A percentile compares a stretch with the other conserved stretches of the same genome.
phyloP scores from a whole-genome alignment of 129 eudicot genomes.

The carrot (Daucus carota) region DNA sequence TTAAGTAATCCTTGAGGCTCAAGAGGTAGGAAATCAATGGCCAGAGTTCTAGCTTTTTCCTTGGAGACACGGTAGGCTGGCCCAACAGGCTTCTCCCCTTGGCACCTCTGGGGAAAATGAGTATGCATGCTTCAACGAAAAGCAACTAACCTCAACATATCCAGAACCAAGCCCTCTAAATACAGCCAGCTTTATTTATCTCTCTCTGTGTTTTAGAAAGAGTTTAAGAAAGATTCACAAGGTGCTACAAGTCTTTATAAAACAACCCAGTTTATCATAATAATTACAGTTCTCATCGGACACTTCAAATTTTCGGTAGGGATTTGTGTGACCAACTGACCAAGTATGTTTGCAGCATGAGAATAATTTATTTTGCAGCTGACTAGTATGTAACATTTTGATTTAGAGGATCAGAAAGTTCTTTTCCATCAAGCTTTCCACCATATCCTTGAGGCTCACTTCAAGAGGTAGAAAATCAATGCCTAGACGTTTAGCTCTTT shows the following conservation, averaged over 20 bases:
- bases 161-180: no score
- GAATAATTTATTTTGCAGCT: not conserved
- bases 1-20: no score
- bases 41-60: no score
- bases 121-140: no score
- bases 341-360: not conserved
- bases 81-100: no score
- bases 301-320: not conserved
- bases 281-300: not conserved
- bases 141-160: no score
- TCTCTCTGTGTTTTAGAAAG: not conserved
- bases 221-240: not conserved
- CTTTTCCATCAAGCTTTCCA: slow-evolving; percentile 22
- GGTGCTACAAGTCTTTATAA: not conserved
- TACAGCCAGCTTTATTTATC: not conserved
- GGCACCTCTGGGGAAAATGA: no score
- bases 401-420: slow-evolving; percentile 3
- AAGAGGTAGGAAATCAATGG: no score
- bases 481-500: slow-evolving; percentile 19
- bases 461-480: slow-evolving; percentile 22
- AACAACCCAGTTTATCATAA: not conserved
- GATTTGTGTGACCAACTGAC: slow-evolving; percentile 15
- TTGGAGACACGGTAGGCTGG: no score
- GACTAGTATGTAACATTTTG: not conserved
- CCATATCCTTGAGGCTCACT: slow-evolving; percentile 20